Evolutionary conservation across 139 green algal species (phyloP), one percentile per base, ranked within the genome.

Genomic region (Picochlorum sp.): DNA sequence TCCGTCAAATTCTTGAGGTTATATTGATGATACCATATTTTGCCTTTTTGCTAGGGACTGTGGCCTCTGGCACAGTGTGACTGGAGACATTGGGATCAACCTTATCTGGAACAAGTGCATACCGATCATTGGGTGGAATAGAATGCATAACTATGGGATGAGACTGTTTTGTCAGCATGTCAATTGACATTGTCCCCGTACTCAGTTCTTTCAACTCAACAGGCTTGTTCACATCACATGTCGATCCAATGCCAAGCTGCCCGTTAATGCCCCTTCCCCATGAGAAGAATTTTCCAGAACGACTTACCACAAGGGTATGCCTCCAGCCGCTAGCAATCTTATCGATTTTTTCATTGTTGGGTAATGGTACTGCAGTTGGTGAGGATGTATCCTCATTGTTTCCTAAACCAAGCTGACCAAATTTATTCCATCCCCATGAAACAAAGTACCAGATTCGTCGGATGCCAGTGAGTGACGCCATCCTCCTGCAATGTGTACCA

Each of bases 381-480:
- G 55, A 18, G 21, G 49, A 64, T 20, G 70, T 66, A 62, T 91
- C 85, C 32, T 76, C 63, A 15, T 57, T 70, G 66, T 79, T 69
- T 16, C 81, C 84, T 3, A 89, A 64, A 10, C 87, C 87, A 47
- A 91, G 80, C 78, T 94, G 87, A 8, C 87, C 87, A 74, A 91
- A 94, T 61, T 57, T 32, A 76, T 92, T 92, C 90, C 90, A 96
- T n/a, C 90, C 90, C 80, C 85, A 96, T 10, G 76, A 73, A 75
- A 92, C 41, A 95, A 51, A 8, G 50, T 60, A 15, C 83, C 83
- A 13, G 84, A 45, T 13, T 74, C 63, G 60, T 85, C 84, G 13
- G 76, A 73, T 8, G 84, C 89, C 28, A 86, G 69, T 2, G 86
- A 87, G 76, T 96, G 90, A 26, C 90, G 74, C 90, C 90, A 96